These are phyloP conservation scores for Oenanthe javanica DNA, from an alignment of 140 eudicot species.

Conservation along the genomic window DNA sequence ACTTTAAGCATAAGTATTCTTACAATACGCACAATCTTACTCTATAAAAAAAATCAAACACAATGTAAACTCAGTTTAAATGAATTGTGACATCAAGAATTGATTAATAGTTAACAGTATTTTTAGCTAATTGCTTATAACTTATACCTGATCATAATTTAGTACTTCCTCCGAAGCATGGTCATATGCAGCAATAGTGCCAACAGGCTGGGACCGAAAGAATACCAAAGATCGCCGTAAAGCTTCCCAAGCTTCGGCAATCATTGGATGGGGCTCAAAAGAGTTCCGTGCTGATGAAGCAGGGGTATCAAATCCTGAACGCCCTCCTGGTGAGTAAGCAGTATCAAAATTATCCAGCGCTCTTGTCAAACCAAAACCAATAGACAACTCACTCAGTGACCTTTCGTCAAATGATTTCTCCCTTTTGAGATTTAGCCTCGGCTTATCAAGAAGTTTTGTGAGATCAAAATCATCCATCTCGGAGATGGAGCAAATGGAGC, in stretches of 20 bases:
- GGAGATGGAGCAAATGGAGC: conserved; percentile 71
- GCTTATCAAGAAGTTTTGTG: conserved; percentile 62
- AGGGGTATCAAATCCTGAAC: conserved; percentile 78
- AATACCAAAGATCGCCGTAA: conserved; percentile 81
- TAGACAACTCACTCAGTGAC: conserved; percentile 79
- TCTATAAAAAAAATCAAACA: background rate
- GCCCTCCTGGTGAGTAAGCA: conserved; percentile 74
- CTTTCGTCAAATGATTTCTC: conserved; percentile 87
- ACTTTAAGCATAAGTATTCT: background rate
- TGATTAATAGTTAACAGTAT: background rate
- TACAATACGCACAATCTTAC: background rate
- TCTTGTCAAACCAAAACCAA: conserved; percentile 51
- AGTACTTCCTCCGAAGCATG: conserved; percentile 96
- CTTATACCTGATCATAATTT: conserved; percentile 90
- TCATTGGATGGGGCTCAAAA: conserved; percentile 96
- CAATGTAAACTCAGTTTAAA: background rate
- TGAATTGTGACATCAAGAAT: background rate
- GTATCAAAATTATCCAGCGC: conserved; percentile 54
- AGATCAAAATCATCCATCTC: conserved; percentile 79
- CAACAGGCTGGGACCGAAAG: conserved; percentile 89
- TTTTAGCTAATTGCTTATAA: conserved; percentile 14
- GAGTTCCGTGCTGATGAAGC: conserved; percentile 83
- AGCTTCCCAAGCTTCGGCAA: conserved; percentile 98
- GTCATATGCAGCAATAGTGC: conserved; percentile 94
- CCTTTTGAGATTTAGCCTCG: conserved; percentile 56